phyloP scores from a whole-genome alignment of 2,329 filamentous ascomycete species.

The Helminthosporium solani region DNA sequence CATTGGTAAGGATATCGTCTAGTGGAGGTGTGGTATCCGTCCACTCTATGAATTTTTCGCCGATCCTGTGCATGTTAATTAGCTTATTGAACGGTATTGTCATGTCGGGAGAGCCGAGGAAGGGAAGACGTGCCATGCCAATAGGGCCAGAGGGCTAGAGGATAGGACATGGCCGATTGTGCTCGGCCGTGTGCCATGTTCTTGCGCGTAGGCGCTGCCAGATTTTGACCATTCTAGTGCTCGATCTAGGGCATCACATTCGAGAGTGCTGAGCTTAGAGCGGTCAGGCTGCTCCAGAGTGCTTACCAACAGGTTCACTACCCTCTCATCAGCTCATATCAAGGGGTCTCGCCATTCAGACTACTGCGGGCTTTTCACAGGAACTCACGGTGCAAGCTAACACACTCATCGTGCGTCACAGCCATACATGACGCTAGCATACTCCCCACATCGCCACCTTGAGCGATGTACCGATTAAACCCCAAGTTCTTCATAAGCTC shows the following conservation, averaged over 20 bases:
- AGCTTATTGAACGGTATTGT: constrained; percentile 1
- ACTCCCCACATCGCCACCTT: constrained; percentile 60
- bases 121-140: constrained; percentile 50
- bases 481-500: constrained; percentile 57
- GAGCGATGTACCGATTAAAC: constrained; percentile 56
- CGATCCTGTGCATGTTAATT: constrained; percentile 42
- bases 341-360: not conserved
- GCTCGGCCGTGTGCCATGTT: constrained; percentile 57
- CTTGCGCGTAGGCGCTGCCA: constrained; percentile 53
- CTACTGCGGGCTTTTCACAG: no score
- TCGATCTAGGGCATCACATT: constrained; percentile 17
- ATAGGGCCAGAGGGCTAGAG: constrained; percentile 57
- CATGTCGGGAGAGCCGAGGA: not conserved
- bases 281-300: constrained; percentile 14
- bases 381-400: constrained; percentile 40
- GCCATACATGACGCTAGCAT: constrained; percentile 46
- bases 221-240: constrained; percentile 37
- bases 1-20: constrained; percentile 52
- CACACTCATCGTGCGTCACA: constrained; percentile 48
- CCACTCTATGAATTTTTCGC: constrained; percentile 61
- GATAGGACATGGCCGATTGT: constrained; percentile 59
- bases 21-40: constrained; percentile 46
- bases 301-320: constrained; percentile 33
- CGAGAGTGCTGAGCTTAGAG: constrained; percentile 15
- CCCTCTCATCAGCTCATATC: not conserved